Base-by-base conservation (phyloP, 345 rosid species). In the Aquilaria sinensis region DNA sequence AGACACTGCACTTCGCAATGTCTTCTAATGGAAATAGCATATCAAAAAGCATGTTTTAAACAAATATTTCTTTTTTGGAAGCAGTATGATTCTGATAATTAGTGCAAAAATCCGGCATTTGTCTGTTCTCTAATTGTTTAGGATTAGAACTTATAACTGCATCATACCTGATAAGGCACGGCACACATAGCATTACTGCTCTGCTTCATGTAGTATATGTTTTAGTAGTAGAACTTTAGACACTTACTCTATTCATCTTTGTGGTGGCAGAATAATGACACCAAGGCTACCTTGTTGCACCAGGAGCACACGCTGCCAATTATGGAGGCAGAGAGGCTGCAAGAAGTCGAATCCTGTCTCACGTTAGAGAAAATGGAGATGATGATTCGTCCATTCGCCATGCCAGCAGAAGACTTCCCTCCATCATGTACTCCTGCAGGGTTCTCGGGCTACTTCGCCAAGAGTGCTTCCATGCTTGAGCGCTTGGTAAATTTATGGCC, bases 331-430 rank as follows among this genome's bases (percentile, higher is more conserved):
- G 99, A 95, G 73, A 91, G 97, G 83, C 82, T 95, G 52, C 99
- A 95, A 67, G 98, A 91, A 75, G 92, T 76, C 33, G 87, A 80
- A 70, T 84, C 97, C 1, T 91, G 80, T 72, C 87, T 87, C 58
- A 85, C 97, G 33, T 81, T 95, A 50, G 97, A 87, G 75, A 85
- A 83, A 79, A 83, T 91, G 94, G 98, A 95, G 80, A 87, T 67
- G 79, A 87, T 95, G 97, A 67, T 95, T 62, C 89, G 90, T 51
- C 87, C 90, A 2, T 95, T 95, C 59, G 99, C 97, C 9, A 91
- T 95, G 98, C 99, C 98, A 0, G 89, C 98, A 0, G 99, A 95
- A 56, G 99, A 95, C 67, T 95, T 95, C 57, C 99, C 99, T 57
- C 99, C 99, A 10, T 79, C 98, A 2, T 62, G 86, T 13, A 70